Conservation (phyloP, 805 yeast genomes). For the Kregervanrija delftensis region DNA sequence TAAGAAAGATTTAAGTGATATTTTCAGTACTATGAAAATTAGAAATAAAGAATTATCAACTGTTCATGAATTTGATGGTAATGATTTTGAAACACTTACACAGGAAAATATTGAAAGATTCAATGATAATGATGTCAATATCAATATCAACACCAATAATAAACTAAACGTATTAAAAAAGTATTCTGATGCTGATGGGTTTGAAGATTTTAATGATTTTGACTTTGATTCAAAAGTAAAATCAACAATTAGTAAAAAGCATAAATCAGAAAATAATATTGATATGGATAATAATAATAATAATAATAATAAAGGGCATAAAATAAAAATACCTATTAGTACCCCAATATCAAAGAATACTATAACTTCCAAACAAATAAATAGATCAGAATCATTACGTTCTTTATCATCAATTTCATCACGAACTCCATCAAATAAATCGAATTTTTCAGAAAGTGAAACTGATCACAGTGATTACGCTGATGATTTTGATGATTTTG, state of each 20-base stretch:
- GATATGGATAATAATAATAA: too few species aligned
- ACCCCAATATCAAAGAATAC: constrained; percentile 5
- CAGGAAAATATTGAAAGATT: constrained; percentile 17
- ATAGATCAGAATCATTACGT: constrained; percentile 18
- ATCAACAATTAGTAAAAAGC: neutral
- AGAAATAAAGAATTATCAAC: constrained; percentile 14
- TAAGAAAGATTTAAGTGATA: constrained; percentile 6
- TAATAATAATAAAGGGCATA: too few species aligned
- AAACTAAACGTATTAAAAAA: neutral
- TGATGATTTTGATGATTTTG: constrained; percentile 20
- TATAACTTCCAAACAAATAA: constrained; percentile 6
- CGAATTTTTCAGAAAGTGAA: constrained; percentile 22
- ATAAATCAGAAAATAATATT: too few species aligned
- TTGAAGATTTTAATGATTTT: neutral
- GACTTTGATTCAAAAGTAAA: constrained; percentile 4
- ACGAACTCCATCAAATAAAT: constrained; percentile 8
- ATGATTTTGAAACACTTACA: constrained; percentile 16
- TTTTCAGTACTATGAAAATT: constrained; percentile 4
- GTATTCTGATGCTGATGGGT: neutral
- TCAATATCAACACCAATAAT: neutral
- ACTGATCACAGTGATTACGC: constrained; percentile 28
- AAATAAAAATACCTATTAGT: neutral
- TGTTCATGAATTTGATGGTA: constrained; percentile 18
- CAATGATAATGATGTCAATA: constrained; percentile 8
- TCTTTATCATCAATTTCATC: constrained; percentile 23